Conservation (phyloP, 768 basidiomycete species). For the Calocybe gangraenosa region DNA sequence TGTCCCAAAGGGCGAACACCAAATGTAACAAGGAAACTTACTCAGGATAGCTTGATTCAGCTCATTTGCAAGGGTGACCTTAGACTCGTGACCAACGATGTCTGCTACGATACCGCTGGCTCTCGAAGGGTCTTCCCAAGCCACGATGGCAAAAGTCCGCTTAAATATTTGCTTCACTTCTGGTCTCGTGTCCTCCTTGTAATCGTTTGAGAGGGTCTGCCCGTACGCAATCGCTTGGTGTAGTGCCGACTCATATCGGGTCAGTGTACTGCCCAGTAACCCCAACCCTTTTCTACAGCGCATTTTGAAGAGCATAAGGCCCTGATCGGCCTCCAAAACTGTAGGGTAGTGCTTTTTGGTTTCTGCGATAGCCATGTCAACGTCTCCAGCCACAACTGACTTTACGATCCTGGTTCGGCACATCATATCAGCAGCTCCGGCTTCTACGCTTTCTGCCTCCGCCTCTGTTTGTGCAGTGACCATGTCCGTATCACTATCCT, state of each 20-base stretch:
- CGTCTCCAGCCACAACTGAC: slow-evolving; percentile 63
- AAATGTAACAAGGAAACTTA: slow-evolving; percentile 31
- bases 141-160: slow-evolving; percentile 75
- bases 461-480: slow-evolving; percentile 22
- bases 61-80: slow-evolving; percentile 66
- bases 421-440: slow-evolving; percentile 51
- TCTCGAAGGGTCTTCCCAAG: slow-evolving; percentile 70
- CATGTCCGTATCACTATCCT: slow-evolving; percentile 44
- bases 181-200: slow-evolving; percentile 56
- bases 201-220: slow-evolving; percentile 63
- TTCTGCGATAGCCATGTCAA: slow-evolving; percentile 62
- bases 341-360: slow-evolving; percentile 53
- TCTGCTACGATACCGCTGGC: slow-evolving; percentile 63
- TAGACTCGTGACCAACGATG: slow-evolving; percentile 64
- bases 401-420: slow-evolving; percentile 68
- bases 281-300: slow-evolving; percentile 58
- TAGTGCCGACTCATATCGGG: slow-evolving; percentile 53
- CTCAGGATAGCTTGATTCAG: slow-evolving; percentile 81
- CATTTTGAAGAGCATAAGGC: slow-evolving; percentile 75
- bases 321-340: slow-evolving; percentile 64
- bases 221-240: slow-evolving; percentile 72
- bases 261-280: slow-evolving; percentile 18
- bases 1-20: neutral
- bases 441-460: slow-evolving; percentile 15
- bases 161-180: slow-evolving; percentile 66